Evolutionary conservation across 805 yeast species (phyloP), one percentile per base, ranked within the genome.

Genomic region (Scheffersomyces amazonensis): DNA sequence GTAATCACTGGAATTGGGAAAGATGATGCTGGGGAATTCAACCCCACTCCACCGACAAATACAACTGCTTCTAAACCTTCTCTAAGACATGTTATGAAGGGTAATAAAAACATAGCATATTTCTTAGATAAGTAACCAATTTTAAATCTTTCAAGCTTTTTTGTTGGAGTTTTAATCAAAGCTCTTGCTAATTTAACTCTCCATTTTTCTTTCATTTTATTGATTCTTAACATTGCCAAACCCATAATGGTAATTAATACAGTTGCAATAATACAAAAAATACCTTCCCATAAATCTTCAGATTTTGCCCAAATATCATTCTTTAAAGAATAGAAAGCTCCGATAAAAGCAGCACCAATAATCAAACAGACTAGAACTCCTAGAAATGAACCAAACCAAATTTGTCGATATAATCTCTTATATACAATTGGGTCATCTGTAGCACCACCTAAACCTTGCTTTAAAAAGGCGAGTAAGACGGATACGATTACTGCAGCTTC

Each of bases 201-300:
- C 99, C 99, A 91, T 70, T 91, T 91, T 50, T 80, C 91, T 69
- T 88, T 89, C 96, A 90, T 87, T 73, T 90, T 89, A 73, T 90
- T 90, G 63, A 91, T 76, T 66, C 98, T 80, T 57, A 91, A 76
- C 96, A 91, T 87, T 41, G 97, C 96, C 55, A 91, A 76, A 62
- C 99, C 98, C 97, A 91, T 90, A 52, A 84, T 52, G 10, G 96
- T 78, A 57, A 91, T 91, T 79, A 91, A 78, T 33, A 87, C 68
- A 0, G 96, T 79, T 2, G 98, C 99, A 61, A 91, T 81, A 49
- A 91, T 68, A 66, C 95, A 87, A 60, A 91, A 89, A 41, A 87
- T 73, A 71, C 97, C 98, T 75, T 91, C 99, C 98, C 98, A 91
- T 41, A 91, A 63, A 61, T 91, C 97, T 62, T 91, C 99, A 16